These are phyloP conservation scores for Phytophthora uliginosa DNA, from an alignment of 352 stramenopile genomes.

Conservation along the genomic window DNA sequence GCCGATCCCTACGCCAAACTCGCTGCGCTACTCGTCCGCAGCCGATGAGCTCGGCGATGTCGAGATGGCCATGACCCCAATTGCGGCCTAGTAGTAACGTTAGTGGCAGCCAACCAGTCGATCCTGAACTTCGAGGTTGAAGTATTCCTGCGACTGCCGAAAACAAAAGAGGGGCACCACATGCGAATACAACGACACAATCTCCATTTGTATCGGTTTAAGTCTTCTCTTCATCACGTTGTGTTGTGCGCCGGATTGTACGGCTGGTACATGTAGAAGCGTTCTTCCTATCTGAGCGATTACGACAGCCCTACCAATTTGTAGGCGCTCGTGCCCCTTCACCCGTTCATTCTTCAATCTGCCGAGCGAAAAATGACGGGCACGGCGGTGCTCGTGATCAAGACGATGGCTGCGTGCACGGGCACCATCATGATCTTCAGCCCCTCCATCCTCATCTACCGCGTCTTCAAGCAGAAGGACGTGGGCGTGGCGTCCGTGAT, in stretches of 20 bases:
- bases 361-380: slow-evolving; percentile 22
- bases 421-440: slow-evolving; percentile 55
- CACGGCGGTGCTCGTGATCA: slow-evolving; percentile 37
- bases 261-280: background rate
- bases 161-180: slow-evolving; percentile 20
- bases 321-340: slow-evolving; percentile 16
- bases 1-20: slow-evolving; percentile 8
- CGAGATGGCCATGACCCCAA: slow-evolving; percentile 35
- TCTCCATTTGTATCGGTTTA: background rate
- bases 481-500: slow-evolving; percentile 59
- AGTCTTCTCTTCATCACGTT: slow-evolving; percentile 15
- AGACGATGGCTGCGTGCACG: slow-evolving; percentile 41
- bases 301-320: slow-evolving; percentile 15
- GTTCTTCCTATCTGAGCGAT: slow-evolving; percentile 33
- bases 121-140: slow-evolving; percentile 18
- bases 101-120: background rate
- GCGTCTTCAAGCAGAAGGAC: slow-evolving; percentile 43
- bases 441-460: slow-evolving; percentile 48
- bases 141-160: slow-evolving; percentile 24
- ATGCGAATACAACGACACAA: background rate
- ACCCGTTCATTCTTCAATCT: slow-evolving; percentile 27
- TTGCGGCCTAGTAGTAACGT: slow-evolving; percentile 22
- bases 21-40: slow-evolving; percentile 25
- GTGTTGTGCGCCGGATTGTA: slow-evolving; percentile 1
- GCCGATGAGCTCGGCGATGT: slow-evolving; percentile 16